Evolutionary conservation across 805 yeast species (phyloP).

Genomic region (Dipodascopsis tothii): DNA sequence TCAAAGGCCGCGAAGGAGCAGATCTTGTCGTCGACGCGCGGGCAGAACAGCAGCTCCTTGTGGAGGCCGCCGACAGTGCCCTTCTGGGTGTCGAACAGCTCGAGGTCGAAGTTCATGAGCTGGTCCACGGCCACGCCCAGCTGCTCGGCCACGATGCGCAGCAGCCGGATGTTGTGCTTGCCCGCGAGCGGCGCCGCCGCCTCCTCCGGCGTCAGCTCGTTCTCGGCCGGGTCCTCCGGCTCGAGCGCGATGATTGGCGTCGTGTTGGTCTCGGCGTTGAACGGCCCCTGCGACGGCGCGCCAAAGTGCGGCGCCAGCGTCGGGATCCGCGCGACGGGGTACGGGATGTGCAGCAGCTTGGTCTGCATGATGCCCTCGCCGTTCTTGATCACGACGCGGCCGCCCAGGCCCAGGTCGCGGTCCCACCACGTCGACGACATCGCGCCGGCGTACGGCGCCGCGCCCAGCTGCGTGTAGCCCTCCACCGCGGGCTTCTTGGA

Average conservation of each 20-base stretch:
- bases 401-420: conserved; percentile 80
- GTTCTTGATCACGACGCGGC: conserved; percentile 53
- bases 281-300: conserved; percentile 56
- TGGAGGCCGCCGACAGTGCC: conserved; percentile 72
- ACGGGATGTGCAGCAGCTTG: conserved; percentile 34
- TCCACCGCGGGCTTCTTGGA: conserved; percentile 55
- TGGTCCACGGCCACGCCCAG: conserved; percentile 39
- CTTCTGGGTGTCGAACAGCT: conserved; percentile 72
- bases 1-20: conserved; percentile 67
- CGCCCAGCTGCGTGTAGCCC: conserved; percentile 72
- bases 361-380: conserved; percentile 29
- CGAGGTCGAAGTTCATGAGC: conserved; percentile 67
- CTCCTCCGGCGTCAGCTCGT: conserved; percentile 24
- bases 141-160: conserved; percentile 60
- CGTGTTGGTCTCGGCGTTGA: conserved; percentile 67
- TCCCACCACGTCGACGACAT: conserved; percentile 61
- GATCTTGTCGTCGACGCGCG: conserved; percentile 78
- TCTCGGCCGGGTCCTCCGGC: conserved; percentile 28
- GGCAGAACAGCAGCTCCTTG: conserved; percentile 69
- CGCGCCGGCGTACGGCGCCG: conserved; percentile 78
- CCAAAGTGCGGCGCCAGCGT: conserved; percentile 87
- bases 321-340: conserved; percentile 67
- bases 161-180: conserved; percentile 43
- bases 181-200: conserved; percentile 29
- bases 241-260: conserved; percentile 69